These are phyloP conservation scores for Bisporella sp. DNA, from an alignment of 2,329 filamentous ascomycete species.

Conservation along the genomic window DNA sequence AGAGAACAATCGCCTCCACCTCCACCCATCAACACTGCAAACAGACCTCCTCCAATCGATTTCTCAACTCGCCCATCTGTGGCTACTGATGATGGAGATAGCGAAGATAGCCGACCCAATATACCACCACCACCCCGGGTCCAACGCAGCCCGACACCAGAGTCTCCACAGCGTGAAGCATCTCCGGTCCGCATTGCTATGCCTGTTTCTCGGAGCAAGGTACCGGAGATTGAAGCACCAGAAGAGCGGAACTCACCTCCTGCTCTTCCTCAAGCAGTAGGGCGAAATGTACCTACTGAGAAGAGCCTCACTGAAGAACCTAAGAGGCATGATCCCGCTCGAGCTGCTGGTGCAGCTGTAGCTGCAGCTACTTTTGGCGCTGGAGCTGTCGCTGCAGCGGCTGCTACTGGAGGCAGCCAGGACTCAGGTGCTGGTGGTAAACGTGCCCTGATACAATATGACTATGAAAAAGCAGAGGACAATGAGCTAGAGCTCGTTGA, in stretches of 20 bases:
- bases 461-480: slow-evolving; percentile 96
- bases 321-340: slow-evolving; percentile 49
- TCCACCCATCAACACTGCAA: slow-evolving; percentile 30
- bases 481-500: slow-evolving; percentile 91
- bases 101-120: slow-evolving; percentile 44
- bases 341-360: slow-evolving; percentile 51
- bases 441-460: slow-evolving; percentile 78
- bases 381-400: slow-evolving; percentile 27
- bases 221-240: slow-evolving; percentile 45
- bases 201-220: slow-evolving; percentile 63
- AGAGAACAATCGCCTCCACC: slow-evolving; percentile 29
- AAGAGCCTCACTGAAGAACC: slow-evolving; percentile 60
- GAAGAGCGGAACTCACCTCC: slow-evolving; percentile 42
- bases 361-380: slow-evolving; percentile 39
- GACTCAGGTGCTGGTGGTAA: slow-evolving; percentile 49
- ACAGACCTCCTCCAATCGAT: slow-evolving; percentile 69
- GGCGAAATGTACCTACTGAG: slow-evolving; percentile 54
- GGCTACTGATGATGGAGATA: slow-evolving; percentile 37
- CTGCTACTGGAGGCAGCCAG: slow-evolving; percentile 25
- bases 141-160: slow-evolving; percentile 29
- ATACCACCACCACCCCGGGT: slow-evolving; percentile 34
- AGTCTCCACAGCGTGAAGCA: slow-evolving; percentile 45
- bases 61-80: slow-evolving; percentile 54
- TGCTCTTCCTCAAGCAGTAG: slow-evolving; percentile 58
- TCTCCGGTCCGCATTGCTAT: slow-evolving; percentile 84